phyloP scores from a whole-genome alignment of 108 stramenopile species.

The Cyclotella distinguenda region DNA sequence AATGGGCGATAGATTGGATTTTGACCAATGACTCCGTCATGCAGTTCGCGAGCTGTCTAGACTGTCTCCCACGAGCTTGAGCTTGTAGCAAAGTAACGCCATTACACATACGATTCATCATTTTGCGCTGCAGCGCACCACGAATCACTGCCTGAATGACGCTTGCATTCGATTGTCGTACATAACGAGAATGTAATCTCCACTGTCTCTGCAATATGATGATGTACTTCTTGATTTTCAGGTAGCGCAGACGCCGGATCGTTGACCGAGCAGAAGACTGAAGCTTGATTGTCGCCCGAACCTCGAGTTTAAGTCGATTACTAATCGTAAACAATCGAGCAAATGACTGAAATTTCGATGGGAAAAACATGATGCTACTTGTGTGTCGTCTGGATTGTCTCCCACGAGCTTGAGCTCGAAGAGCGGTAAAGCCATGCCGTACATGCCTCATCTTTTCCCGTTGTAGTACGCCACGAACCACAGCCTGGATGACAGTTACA shows the following conservation, averaged over 20 bases:
- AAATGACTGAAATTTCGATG: background rate
- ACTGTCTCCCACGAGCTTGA: conserved; percentile 2
- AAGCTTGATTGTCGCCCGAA: background rate
- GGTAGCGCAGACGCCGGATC: background rate
- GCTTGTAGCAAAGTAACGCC: conserved; percentile 6
- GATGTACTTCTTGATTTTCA: background rate
- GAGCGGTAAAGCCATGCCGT: background rate
- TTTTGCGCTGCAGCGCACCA: conserved; percentile 5
- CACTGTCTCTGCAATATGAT: background rate
- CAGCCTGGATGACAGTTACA: background rate
- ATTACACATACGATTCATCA: background rate
- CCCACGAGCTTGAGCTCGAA: conserved; percentile 17
- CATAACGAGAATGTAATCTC: background rate
- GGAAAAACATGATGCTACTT: background rate
- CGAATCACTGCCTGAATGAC: conserved; percentile 5
- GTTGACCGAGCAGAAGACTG: background rate
- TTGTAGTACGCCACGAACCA: background rate
- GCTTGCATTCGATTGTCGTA: background rate
- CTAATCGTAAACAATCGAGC: background rate
- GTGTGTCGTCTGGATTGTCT: background rate
- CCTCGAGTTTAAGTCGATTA: background rate
- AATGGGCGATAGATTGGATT: background rate
- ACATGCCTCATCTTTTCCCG: background rate
- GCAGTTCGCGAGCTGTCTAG: background rate
- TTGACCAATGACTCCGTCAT: background rate